A percentile compares a stretch with the other conserved stretches of the same genome.
Conservation (phyloP, 306 rosid genomes). For the Lagenaria siceraria region DNA sequence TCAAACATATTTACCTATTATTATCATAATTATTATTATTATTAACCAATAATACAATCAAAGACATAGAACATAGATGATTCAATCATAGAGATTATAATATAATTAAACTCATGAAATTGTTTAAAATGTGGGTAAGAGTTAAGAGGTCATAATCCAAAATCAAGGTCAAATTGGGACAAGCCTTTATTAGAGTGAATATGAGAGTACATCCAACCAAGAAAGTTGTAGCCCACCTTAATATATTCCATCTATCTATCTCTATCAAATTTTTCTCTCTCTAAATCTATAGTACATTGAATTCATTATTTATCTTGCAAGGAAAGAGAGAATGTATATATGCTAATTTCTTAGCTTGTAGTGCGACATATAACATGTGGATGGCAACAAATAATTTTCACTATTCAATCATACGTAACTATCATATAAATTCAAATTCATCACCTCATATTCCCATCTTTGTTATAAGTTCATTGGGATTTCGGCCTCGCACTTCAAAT, state of each 20-base stretch:
- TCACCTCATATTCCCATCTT: background rate
- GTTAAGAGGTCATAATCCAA: background rate
- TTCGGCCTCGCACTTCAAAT: background rate
- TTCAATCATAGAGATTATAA: background rate
- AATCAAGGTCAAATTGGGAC: background rate
- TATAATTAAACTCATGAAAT: background rate
- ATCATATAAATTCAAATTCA: background rate
- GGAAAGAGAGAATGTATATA: background rate
- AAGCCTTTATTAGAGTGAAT: background rate
- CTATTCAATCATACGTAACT: background rate
- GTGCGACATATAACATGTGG: background rate
- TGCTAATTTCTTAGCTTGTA: background rate
- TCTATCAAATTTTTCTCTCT: background rate
- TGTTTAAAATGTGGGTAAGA: background rate
- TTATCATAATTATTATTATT: too few species aligned
- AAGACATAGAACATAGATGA: background rate
- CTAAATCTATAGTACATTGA: background rate
- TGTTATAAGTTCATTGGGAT: background rate
- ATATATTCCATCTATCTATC: too few species aligned
- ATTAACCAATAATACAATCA: background rate
- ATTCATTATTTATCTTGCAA: background rate
- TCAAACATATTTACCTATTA: too few species aligned
- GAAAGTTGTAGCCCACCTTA: slow-evolving; percentile 1
- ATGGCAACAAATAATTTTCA: background rate
- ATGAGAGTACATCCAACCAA: background rate